Evolutionary conservation across 1,284 basidiomycete species (phyloP).

Genomic region (Bjerkandera adusta): DNA sequence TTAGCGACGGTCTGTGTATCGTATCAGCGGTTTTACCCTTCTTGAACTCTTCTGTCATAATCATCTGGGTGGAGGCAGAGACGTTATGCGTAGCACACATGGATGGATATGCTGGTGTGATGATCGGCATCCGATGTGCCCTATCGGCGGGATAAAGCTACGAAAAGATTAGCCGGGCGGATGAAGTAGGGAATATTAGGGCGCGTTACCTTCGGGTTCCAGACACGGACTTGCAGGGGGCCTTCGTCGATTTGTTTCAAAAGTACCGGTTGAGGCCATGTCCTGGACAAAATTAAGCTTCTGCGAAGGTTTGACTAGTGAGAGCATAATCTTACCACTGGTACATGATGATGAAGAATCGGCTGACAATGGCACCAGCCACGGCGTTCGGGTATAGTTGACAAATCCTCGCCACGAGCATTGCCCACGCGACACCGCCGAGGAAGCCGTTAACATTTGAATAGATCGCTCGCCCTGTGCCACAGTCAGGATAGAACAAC

Average conservation of each 20-base stretch:
- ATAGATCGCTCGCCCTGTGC: slow-evolving; percentile 88
- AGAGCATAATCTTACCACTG: slow-evolving; percentile 74
- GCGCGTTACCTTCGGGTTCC: slow-evolving; percentile 89
- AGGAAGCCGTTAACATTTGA: slow-evolving; percentile 98
- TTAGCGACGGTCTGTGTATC: background rate
- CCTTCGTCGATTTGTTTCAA: slow-evolving; percentile 97
- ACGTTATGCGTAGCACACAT: slow-evolving; percentile 99
- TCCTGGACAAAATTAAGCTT: slow-evolving; percentile 45
- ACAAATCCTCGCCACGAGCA: slow-evolving; percentile 97
- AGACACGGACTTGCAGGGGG: slow-evolving; percentile 89
- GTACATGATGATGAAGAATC: slow-evolving; percentile 96
- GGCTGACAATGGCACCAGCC: slow-evolving; percentile 93
- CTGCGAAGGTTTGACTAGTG: slow-evolving; percentile 2
- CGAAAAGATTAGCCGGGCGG: slow-evolving; percentile 1
- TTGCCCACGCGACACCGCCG: slow-evolving; percentile 98
- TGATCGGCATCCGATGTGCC: slow-evolving; percentile 99
- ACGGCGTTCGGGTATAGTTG: slow-evolving; percentile 96
- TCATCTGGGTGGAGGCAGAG: slow-evolving; percentile 91
- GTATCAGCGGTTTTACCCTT: slow-evolving; percentile 53
- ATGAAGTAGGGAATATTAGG: background rate
- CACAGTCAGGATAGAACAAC: slow-evolving; percentile 6
- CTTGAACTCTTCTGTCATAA: slow-evolving; percentile 96
- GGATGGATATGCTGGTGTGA: slow-evolving; percentile 98
- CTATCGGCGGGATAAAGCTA: slow-evolving; percentile 92
- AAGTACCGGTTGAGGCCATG: slow-evolving; percentile 97